Evolutionary conservation across 257 asterid species (phyloP).

Genomic region (Solanum okadae): DNA sequence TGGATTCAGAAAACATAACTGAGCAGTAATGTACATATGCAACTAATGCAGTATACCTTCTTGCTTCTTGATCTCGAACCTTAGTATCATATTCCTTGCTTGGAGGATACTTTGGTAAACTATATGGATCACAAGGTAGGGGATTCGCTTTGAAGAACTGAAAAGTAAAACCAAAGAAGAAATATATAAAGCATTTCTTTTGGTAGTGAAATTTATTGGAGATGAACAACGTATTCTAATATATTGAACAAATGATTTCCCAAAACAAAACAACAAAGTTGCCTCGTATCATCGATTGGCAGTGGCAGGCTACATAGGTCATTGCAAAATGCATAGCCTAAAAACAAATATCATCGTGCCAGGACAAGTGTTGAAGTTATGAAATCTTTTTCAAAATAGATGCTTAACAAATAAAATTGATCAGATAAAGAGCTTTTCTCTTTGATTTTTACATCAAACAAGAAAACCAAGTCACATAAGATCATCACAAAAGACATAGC

Average conservation of each 20-base stretch:
- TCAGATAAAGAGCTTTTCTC: not conserved
- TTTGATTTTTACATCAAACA: not conserved
- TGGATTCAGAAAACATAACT: not conserved
- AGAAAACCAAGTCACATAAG: not conserved
- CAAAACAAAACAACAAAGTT: not conserved
- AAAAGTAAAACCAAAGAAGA: not conserved
- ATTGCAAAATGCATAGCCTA: not conserved
- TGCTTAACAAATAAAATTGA: not conserved
- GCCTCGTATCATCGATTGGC: not conserved
- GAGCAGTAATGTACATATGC: not conserved
- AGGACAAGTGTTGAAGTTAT: not conserved
- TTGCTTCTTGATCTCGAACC: slow-evolving; percentile 35
- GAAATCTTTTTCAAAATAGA: not conserved
- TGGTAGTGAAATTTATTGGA: not conserved
- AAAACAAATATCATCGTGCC: not conserved
- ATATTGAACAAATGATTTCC: not conserved
- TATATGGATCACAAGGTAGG: slow-evolving; percentile 42
- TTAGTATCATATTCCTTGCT: slow-evolving; percentile 45
- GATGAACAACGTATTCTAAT: not conserved
- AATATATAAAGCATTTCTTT: not conserved
- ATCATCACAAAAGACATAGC: not conserved
- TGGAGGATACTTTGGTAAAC: slow-evolving; percentile 42
- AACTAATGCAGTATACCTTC: slow-evolving; percentile 16
- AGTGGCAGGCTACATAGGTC: not conserved
- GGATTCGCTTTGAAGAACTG: slow-evolving; percentile 43